Base-by-base conservation (phyloP, 129 eudicot species). In the Glebionis coronaria region DNA sequence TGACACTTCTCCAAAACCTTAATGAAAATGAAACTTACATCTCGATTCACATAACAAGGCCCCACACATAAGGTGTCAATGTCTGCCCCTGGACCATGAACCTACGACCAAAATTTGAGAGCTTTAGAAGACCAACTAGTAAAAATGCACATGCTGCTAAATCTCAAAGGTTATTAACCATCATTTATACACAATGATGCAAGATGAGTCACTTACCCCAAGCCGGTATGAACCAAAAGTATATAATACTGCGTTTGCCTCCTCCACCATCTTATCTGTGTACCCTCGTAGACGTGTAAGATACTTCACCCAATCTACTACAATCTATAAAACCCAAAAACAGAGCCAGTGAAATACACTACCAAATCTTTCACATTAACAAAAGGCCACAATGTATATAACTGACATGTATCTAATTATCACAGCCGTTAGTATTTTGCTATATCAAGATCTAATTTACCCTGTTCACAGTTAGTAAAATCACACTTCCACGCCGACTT, bases 81-180 rank as follows among this genome's bases (percentile, higher is more conserved):
- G 76, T 87, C 97, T 62, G 99, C 95, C 72, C 97, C 95, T 56
- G 99, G 97, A 42, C 97, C 93, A 79, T 87, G 93, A 46, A 94
- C 99, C 99, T 94, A 65, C 28, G 61, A 65, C 59, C 68, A 76
- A 66, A 50, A 63, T 61, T 66, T 49, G 14, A 45, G 44, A n/a
- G 40, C 38, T 31, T 40, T 21, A 74, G 18, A 51, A 14, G 29
- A 14, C 5, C 46, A 12, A 7, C 14, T 18, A 29, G 13, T 10
- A 2, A 47, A 5, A 1, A 52, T 5, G 15, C 14, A 65, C 54
- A 42, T n/a, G n/a, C n/a, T n/a, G n/a, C n/a, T n/a, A n/a, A n/a
- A 8, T 14, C 65, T 60, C n/a, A 29, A 31, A 14, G 14, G 25
- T 25, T 27, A 65, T 27, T 13, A 25, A 52, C 4, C 4, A 50